Conservation (phyloP, 352 stramenopile species). For the Phytopythium sindhum region DNA sequence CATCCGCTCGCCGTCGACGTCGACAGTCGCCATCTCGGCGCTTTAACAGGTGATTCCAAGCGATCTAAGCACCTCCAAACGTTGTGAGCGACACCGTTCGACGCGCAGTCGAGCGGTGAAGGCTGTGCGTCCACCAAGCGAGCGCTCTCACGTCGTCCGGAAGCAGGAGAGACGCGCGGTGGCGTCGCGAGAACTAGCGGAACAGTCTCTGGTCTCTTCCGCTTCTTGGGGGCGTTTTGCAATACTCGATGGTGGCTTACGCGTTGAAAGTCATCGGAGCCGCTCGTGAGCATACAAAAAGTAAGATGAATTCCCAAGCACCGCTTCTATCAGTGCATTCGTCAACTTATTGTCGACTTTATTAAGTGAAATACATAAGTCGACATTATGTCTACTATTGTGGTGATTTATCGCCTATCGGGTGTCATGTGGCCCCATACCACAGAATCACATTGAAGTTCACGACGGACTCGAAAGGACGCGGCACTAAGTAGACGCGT, state of each 20-base stretch:
- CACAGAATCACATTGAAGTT: slow-evolving; percentile 2
- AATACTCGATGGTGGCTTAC: neutral
- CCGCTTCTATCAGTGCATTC: too few species aligned
- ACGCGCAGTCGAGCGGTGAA: neutral
- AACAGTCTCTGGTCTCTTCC: neutral
- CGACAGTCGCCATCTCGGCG: neutral
- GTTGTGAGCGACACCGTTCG: neutral
- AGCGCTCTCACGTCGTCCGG: neutral
- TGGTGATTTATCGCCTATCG: neutral
- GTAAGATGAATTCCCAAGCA: neutral
- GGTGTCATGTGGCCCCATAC: too few species aligned
- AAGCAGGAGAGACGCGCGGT: neutral
- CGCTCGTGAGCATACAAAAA: neutral
- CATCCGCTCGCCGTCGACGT: slow-evolving; percentile 10
- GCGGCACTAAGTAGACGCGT: neutral
- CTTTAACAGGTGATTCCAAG: neutral
- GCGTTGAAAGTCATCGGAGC: neutral
- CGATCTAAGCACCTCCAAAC: neutral
- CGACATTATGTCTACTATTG: neutral
- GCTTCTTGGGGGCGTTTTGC: too few species aligned
- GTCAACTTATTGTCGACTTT: neutral
- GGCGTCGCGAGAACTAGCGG: neutral
- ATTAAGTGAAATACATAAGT: neutral
- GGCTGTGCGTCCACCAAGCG: neutral
- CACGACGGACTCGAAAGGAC: neutral